A percentile compares a stretch with the other conserved stretches of the same genome.
Evolutionary conservation across 352 stramenopile genomes (phyloP).

Genomic region (Phytophthora litchii): DNA sequence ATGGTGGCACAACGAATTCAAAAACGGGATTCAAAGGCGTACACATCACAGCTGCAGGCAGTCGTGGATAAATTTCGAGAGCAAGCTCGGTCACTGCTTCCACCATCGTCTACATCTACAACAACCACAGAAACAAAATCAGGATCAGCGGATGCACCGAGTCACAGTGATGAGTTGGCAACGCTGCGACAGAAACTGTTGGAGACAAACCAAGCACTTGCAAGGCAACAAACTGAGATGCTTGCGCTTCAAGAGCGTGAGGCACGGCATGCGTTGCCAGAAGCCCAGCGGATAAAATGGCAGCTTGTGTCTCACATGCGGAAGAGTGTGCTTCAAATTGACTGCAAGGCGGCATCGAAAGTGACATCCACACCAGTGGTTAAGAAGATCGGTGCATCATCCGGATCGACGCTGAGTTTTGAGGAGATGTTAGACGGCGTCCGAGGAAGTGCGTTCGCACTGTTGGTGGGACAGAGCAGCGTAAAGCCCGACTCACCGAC

Average conservation of each 20-base stretch:
- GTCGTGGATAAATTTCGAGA: conserved; percentile 66
- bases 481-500: conserved; percentile 32
- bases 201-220: conserved; percentile 68
- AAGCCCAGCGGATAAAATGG: conserved; percentile 69
- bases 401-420: conserved; percentile 31
- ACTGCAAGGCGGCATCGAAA: conserved; percentile 48
- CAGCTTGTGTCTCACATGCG: conserved; percentile 66
- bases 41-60: conserved; percentile 53
- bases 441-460: conserved; percentile 59
- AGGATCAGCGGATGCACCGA: conserved; percentile 17
- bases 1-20: conserved; percentile 56
- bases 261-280: conserved; percentile 59
- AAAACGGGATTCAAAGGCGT: conserved; percentile 41
- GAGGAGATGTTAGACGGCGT: conserved; percentile 73
- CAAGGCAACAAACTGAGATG: conserved; percentile 68
- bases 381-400: conserved; percentile 19
- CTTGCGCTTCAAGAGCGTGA: conserved; percentile 70
- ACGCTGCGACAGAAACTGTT: conserved; percentile 66
- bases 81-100: conserved; percentile 54
- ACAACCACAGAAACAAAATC: conserved; percentile 2
- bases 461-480: conserved; percentile 59
- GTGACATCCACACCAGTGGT: conserved; percentile 8
- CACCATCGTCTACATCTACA: conserved; percentile 22
- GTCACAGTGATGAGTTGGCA: conserved; percentile 50
- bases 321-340: conserved; percentile 66